phyloP scores from a whole-genome alignment of 1,284 basidiomycete species.

The Nidula niveotomentosa region DNA sequence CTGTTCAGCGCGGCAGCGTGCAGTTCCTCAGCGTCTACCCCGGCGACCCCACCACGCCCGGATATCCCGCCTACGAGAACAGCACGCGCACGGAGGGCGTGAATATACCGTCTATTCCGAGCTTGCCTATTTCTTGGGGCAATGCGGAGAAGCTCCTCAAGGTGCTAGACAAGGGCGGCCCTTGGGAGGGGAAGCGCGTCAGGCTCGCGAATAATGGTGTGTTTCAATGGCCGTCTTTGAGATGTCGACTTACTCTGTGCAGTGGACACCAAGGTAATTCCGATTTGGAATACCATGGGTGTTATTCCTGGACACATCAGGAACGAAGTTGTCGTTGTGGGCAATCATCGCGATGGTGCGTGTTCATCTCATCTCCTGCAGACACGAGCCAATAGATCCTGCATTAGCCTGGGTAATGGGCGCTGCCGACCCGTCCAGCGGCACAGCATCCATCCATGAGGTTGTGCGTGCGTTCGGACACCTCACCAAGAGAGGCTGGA shows the following conservation, averaged over 20 bases:
- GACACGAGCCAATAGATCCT: background rate
- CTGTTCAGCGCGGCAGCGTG: constrained; percentile 87
- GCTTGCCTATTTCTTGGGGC: constrained; percentile 73
- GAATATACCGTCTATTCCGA: constrained; percentile 84
- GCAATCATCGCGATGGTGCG: constrained; percentile 85
- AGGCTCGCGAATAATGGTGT: constrained; percentile 66
- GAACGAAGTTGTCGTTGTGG: constrained; percentile 85
- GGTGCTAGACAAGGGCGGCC: constrained; percentile 51
- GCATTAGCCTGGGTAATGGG: constrained; percentile 60
- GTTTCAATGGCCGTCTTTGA: constrained; percentile 4
- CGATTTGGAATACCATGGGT: constrained; percentile 88
- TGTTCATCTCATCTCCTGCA: constrained; percentile 1
- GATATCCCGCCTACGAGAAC: constrained; percentile 86
- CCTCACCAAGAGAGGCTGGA: constrained; percentile 80
- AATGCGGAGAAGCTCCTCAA: constrained; percentile 64
- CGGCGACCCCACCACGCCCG: constrained; percentile 86
- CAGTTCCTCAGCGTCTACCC: constrained; percentile 86
- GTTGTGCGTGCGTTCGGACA: constrained; percentile 79
- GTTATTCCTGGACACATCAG: constrained; percentile 87
- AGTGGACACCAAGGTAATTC: constrained; percentile 76
- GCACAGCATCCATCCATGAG: constrained; percentile 84
- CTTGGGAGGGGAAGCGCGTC: constrained; percentile 33
- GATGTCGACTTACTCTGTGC: background rate
- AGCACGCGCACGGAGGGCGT: constrained; percentile 66
- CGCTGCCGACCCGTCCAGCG: constrained; percentile 85